Evolutionary conservation across 228 moss, liverwort and hornwort genomes (phyloP), one percentile per base, ranked within the genome.

Genomic region (Sphagnum fallax): DNA sequence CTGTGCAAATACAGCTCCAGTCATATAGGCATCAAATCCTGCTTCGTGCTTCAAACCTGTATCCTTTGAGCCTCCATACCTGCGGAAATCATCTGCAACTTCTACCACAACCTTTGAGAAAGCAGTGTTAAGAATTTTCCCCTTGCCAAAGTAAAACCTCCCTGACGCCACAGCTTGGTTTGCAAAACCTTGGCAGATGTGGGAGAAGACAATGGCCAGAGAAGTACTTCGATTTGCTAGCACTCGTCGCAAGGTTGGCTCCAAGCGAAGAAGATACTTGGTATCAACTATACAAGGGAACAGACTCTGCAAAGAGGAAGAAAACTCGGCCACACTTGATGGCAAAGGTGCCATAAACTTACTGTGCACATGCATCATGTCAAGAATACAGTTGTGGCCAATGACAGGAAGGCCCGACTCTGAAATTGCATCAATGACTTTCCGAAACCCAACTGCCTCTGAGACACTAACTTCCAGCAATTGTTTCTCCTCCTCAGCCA

Each of bases 11-110:
- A 95, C 79, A 68, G 92, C 84, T 67, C 94, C 94, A 60, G 92
- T 95, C 94, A 92, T 95, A 62, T 90, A 95, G 11, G 92, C 94
- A 85, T 95, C 92, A 61, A 95, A 95, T 8, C 95, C 92, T 18
- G 90, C 92, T 75, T 95, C 95, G 60, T 92, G 95, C 70, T 95
- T 92, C 50, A 90, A 73, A 60, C 90, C 90, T 8, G 90, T 90
- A 50, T 95, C 92, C 72, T 82, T 77, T 9, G 83, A 78, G 60
- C 86, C 87, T 51, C 83, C 85, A 49, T 76, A 83, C 70, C 80
- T 82, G 62, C 79, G 90, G 67, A 95, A 86, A 16, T 92, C 94
- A 72, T 78, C 80, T 15, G 88, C 76, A 67, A 92, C 86, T 74
- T 95, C 90, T 63, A 95, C 65, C 68, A 73, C 87, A 71, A 90